Evolutionary conservation across 2,329 filamentous ascomycete species (phyloP).

Genomic region (Stenocarpella maydis): DNA sequence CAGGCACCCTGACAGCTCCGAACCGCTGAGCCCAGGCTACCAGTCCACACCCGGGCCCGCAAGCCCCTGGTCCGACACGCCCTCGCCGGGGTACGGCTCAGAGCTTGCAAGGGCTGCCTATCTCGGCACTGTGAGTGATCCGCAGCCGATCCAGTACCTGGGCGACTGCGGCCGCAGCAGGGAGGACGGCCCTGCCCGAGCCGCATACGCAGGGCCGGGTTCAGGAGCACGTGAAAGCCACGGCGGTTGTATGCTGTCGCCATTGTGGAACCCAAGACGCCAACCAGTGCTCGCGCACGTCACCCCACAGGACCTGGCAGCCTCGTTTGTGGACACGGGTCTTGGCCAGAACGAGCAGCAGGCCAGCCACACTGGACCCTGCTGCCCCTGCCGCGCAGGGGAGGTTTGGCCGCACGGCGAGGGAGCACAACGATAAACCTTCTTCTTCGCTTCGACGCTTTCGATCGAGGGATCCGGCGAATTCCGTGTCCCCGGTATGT

Average conservation of each 20-base stretch:
- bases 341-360: not conserved
- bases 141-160: conserved; percentile 22
- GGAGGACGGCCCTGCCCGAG: conserved; percentile 16
- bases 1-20: not conserved
- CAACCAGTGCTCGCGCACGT: not conserved
- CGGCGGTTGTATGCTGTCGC: not conserved
- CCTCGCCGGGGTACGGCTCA: conserved; percentile 1
- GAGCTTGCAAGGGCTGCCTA: conserved; percentile 13
- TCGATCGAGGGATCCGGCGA: conserved; percentile 26
- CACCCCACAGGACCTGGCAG: not conserved
- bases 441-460: too few species aligned
- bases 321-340: not conserved
- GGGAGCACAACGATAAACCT: conserved; percentile 1
- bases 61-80: conserved; percentile 7
- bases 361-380: conserved; percentile 12
- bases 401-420: not conserved
- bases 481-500: conserved; percentile 13
- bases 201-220: not conserved
- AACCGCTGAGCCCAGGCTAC: not conserved
- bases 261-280: not conserved
- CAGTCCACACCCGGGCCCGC: not conserved
- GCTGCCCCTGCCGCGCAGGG: conserved; percentile 1
- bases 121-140: conserved; percentile 23
- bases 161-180: not conserved
- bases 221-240: not conserved